Base-by-base conservation (phyloP, 2,329 filamentous ascomycete species). In the Chrysosphaeria jannelii region DNA sequence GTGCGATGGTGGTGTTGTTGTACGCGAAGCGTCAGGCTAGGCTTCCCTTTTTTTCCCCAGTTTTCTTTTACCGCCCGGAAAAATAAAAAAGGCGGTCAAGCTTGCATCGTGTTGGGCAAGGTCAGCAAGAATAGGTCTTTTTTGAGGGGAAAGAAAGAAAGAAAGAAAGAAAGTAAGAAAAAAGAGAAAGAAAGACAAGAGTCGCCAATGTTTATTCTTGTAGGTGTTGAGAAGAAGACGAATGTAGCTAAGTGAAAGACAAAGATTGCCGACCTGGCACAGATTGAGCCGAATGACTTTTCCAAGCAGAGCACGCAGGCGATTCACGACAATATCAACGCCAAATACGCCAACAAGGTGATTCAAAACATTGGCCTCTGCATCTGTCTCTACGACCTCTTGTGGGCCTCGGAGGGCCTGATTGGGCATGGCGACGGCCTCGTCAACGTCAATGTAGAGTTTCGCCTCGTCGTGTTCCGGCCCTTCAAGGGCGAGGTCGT, bases 401-500 rank as follows among this genome's bases (percentile, higher is more conserved):
- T 89, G 5, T 74, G 71, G 46, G 64, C 76, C 1, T 90, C 79
- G 1, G 85, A 97, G 42, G 85, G 85, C 14, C 50, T 91, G 13
- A 90, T 97, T 33, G 79, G 81, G 14, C 75, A 91, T 43, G 79
- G 81, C 14, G 78, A 69, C 10, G 85, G 85, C 12, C 58, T 81
- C 16, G 79, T 90, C 23, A 90, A 93, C 36, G 75, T 93, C 21
- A 93, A 93, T 40, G 81, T 89, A 23, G 78, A 89, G 40, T 97
- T 93, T 38, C 71, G 78, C 12, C 54, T 97, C 38, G 56, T 91
- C 10, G 78, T 97, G 14, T 97, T 93, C 43, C 66, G 85, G 13
- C 85, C 85, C 0, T 93, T 91, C 50, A 89, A 89, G 39, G 75
- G 76, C 22, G 85, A 97, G 41, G 75, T 91, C 28, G 57, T 97